Conservation (phyloP, 2,329 filamentous ascomycete genomes). For the Beauveria varroae region DNA sequence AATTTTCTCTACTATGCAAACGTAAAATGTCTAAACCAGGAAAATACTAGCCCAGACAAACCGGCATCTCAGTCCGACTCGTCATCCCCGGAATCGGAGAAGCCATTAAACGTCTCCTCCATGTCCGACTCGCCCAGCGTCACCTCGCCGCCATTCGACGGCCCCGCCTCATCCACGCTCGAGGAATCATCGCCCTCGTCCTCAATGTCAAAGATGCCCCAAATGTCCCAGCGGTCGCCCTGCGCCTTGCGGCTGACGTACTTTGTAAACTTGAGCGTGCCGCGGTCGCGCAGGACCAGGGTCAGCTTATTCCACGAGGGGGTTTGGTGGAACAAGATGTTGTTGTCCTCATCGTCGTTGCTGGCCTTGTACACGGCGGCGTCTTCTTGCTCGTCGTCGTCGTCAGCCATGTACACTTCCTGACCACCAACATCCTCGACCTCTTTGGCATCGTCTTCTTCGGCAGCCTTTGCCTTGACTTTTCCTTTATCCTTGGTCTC, state of each 20-base stretch:
- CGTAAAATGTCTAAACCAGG: not conserved
- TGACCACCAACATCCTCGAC: slow-evolving; percentile 62
- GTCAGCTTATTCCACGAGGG: slow-evolving; percentile 83
- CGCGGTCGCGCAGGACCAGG: slow-evolving; percentile 80
- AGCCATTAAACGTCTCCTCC: slow-evolving; percentile 52
- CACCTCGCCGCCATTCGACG: slow-evolving; percentile 22
- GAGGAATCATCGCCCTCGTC: slow-evolving; percentile 38
- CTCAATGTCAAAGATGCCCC: slow-evolving; percentile 67
- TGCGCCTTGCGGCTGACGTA: slow-evolving; percentile 78
- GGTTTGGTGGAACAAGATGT: slow-evolving; percentile 56
- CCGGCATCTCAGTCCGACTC: slow-evolving; percentile 25
- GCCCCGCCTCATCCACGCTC: slow-evolving; percentile 23
- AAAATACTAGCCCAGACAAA: not conserved
- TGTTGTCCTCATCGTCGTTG: slow-evolving; percentile 72
- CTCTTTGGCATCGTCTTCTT: slow-evolving; percentile 25
- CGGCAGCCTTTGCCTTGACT: slow-evolving; percentile 24
- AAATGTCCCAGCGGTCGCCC: slow-evolving; percentile 90
- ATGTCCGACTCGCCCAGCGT: slow-evolving; percentile 33
- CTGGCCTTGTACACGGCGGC: slow-evolving; percentile 81
- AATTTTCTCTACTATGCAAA: not conserved
- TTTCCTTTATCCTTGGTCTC: slow-evolving; percentile 26
- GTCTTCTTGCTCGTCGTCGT: slow-evolving; percentile 68
- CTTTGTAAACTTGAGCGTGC: slow-evolving; percentile 88
- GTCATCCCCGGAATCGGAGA: slow-evolving; percentile 36
- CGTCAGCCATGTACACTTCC: slow-evolving; percentile 90